These are phyloP conservation scores for Leccinum subspadiceum DNA, from an alignment of 1,284 basidiomycete species.

Conservation along the genomic window DNA sequence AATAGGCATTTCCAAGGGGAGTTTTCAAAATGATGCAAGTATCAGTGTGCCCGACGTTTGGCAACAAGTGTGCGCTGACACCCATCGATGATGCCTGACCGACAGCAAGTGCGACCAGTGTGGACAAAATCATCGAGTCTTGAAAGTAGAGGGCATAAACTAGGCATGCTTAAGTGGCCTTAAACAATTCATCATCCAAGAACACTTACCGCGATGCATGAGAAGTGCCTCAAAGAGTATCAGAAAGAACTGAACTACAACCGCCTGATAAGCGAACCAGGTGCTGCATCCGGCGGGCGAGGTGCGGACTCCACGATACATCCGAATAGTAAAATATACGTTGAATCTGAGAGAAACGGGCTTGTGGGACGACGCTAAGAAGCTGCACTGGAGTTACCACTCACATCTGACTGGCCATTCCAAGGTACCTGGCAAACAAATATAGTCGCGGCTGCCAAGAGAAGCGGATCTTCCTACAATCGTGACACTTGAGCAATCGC, in stretches of 20 bases:
- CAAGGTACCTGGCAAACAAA: conserved; percentile 15
- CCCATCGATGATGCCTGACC: conserved; percentile 20
- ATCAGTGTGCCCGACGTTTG: conserved; percentile 10
- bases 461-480: conserved; percentile 10
- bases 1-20: conserved; percentile 19
- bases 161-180: not conserved
- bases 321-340: conserved; percentile 14
- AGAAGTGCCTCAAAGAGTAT: conserved; percentile 8
- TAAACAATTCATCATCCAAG: not conserved
- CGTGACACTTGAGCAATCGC: not conserved
- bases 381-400: not conserved
- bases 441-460: conserved; percentile 14
- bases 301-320: conserved; percentile 10
- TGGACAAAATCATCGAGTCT: conserved; percentile 4
- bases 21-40: conserved; percentile 19
- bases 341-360: conserved; percentile 10
- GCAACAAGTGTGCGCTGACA: conserved; percentile 15
- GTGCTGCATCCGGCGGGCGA: conserved; percentile 4
- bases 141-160: conserved; percentile 16
- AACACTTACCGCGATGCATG: conserved; percentile 16
- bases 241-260: conserved; percentile 11
- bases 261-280: conserved; percentile 18
- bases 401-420: conserved; percentile 21
- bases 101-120: conserved; percentile 6
- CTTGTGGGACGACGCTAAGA: not conserved